Conservation (phyloP, 768 basidiomycete species). For the Phaeotremella fagi region DNA sequence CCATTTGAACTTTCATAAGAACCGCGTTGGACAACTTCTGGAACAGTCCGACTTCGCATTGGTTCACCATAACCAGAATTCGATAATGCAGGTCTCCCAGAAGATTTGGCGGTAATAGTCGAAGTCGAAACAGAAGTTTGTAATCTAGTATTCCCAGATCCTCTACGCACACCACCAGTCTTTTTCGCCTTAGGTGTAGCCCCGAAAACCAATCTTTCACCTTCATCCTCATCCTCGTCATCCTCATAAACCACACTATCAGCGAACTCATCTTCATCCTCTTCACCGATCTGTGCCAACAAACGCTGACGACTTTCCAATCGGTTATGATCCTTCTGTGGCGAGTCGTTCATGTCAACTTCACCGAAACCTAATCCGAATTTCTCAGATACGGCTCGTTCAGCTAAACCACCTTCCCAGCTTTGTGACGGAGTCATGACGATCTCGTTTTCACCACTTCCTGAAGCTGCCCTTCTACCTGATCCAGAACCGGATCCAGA, state of each 20-base stretch:
- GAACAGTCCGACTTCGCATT: background rate
- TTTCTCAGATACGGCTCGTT: slow-evolving; percentile 6
- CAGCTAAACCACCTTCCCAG: slow-evolving; percentile 38
- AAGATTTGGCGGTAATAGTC: background rate
- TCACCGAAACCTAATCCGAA: background rate
- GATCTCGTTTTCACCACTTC: slow-evolving; percentile 31
- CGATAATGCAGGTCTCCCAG: background rate
- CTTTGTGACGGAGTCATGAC: slow-evolving; percentile 39
- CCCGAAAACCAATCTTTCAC: slow-evolving; percentile 30
- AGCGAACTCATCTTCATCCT: slow-evolving; percentile 20
- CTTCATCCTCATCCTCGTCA: slow-evolving; percentile 13
- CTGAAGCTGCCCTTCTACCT: slow-evolving; percentile 16
- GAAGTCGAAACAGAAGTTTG: background rate
- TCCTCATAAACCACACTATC: background rate
- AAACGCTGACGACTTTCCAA: slow-evolving; percentile 10
- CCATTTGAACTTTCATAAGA: background rate
- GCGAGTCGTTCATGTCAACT: background rate
- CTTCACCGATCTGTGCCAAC: slow-evolving; percentile 34
- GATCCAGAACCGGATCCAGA: slow-evolving; percentile 14
- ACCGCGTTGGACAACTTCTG: background rate
- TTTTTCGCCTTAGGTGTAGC: background rate
- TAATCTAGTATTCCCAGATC: background rate
- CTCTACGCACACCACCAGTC: background rate
- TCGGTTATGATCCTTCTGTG: background rate
- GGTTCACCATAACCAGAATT: background rate